Evolutionary conservation across 345 rosid genomes (phyloP), one percentile per base, ranked within the genome.

Genomic region (Populus simonii): DNA sequence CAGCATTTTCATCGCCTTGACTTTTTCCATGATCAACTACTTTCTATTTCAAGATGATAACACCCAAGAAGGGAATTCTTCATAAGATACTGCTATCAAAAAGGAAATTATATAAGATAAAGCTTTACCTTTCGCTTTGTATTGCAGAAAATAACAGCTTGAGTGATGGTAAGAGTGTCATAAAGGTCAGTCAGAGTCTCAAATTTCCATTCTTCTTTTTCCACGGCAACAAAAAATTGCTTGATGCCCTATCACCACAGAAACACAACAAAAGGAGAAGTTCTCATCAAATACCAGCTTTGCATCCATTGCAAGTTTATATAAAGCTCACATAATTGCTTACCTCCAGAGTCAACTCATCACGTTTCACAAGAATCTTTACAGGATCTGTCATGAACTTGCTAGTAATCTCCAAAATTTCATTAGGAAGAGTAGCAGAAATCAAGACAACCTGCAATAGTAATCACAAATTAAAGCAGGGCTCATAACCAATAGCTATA

Each of bases 331-430:
- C 62, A 11, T 16, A 45, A 59, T 10, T 20, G 72, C 82, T 68
- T 89, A 90, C 98, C 91, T 96, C 98, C 82, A 96, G 80, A 66
- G 98, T 96, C 92, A 96, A 84, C 84, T 93, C 97, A 93, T 96
- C 98, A 90, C 97, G 97, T 82, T 92, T 96, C 81, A 93, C 98
- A 59, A 96, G 96, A 75, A 93, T 96, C 89, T 92, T 92, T 74
- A 93, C 93, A 66, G 99, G 98, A 53, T 96, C 98, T 23, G 97
- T 92, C 98, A 96, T 96, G 84, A 96, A 91, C 84, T 96, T 96
- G 84, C 85, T 47, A 0, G 99, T 93, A 69, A 96, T 93, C 89
- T 93, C 99, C 91, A 96, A 82, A 83, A 92, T 96, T 87, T 96
- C 98, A 78, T 96, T 93, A 66, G 98, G 97, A 73, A 96, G 95